phyloP scores from a whole-genome alignment of 2,329 filamentous ascomycete species.

The Arthrobotrys sphaeroides region DNA sequence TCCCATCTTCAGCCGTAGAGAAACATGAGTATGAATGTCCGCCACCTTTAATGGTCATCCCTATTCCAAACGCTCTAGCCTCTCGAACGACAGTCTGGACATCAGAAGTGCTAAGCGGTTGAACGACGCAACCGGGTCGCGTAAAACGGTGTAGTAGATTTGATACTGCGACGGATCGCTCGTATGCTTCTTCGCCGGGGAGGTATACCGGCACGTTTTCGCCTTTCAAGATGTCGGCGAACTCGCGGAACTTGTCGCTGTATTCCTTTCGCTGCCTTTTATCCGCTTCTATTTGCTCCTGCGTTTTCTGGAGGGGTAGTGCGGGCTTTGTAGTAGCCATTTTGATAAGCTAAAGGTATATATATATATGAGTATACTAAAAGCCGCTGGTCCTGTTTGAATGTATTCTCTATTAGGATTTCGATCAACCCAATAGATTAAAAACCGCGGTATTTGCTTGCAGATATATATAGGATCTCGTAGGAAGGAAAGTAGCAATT shows the following conservation, averaged over 20 bases:
- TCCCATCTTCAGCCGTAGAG: conserved; percentile 58
- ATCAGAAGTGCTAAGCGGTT: conserved; percentile 52
- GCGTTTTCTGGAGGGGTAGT: no score
- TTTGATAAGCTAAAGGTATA: no score
- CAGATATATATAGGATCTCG: no score
- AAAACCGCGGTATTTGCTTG: no score
- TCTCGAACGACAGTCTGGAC: conserved; percentile 54
- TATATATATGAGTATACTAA: no score
- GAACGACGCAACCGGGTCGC: conserved; percentile 57
- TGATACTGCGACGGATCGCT: conserved; percentile 56
- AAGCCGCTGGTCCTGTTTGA: no score
- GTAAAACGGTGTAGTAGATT: conserved; percentile 59
- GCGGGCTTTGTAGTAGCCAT: no score
- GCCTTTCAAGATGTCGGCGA: not conserved
- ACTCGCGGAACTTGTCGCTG: not conserved
- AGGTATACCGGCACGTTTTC: conserved; percentile 8
- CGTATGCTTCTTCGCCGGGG: conserved; percentile 54
- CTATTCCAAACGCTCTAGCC: conserved; percentile 23
- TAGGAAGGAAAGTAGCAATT: no score
- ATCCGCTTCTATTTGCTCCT: not conserved
- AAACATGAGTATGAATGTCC: conserved; percentile 60
- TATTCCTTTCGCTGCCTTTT: not conserved
- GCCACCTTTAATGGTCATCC: conserved; percentile 59
- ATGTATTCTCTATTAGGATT: no score
- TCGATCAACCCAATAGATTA: no score